Evolutionary conservation across 2,329 filamentous ascomycete species (phyloP), one percentile per base, ranked within the genome.

Genomic region (Alternaria sp.): DNA sequence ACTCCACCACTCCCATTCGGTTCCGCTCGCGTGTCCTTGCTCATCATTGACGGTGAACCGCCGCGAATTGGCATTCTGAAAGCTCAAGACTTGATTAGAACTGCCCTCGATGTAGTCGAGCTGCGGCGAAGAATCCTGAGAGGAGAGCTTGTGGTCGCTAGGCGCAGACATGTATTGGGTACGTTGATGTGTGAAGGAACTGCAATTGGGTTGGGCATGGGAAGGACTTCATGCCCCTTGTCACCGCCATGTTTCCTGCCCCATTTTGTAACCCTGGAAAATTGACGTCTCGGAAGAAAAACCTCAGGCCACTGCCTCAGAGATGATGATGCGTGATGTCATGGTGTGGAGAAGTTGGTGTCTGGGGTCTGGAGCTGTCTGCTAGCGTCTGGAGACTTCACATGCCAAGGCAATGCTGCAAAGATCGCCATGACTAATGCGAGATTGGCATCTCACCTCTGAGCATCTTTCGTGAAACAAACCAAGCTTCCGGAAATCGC

Each of bases 1-100:
- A 27, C 40, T 54, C 20, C 20, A 54, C 52, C 28, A 45, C 40
- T 45, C 40, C 52, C 52, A 45, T 28, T 54, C 28, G 4, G 40
- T 54, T 2, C 40, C 52, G 28, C 18, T 54, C 9, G 40, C 52
- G 28, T 54, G 18, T 1, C 52, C 28, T n/a, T 54, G 11, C 27
- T 54, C 40, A n/a, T 54, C 28, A 25, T 54, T 22, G 14, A 54
- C 52, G 12, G 27, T 28, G 27, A 27, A 45, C 20, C 52, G 40
- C 28, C 52, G 40, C 28, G 28, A 45, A 10, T 54, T 54, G 27
- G 40, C 25, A 18, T 54, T 44, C 14, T 34, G 28, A 25, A 53
- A 43, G 50, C 25, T 10, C 7, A 53, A 10, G 7, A 43, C 36
- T 40, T 53, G 28, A 11, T 22, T 18, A 2, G 25, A 53, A 14